These are phyloP conservation scores for Salpingoeca rosetta DNA, from an alignment of 78 protist genomes.

Conservation along the genomic window DNA sequence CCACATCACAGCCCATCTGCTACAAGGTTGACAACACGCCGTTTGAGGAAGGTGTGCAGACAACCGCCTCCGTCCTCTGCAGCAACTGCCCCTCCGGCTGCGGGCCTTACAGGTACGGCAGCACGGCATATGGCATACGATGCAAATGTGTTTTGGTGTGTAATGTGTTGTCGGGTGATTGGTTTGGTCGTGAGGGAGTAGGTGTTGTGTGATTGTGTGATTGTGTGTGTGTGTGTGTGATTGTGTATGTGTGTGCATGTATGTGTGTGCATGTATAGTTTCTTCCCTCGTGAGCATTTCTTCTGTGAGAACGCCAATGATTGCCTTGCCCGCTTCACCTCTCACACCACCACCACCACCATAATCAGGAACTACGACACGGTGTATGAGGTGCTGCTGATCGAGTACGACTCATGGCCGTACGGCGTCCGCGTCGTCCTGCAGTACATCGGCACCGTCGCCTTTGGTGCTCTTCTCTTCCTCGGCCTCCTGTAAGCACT, in stretches of 20 bases:
- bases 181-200: too few relatives aligned
- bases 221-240: background rate
- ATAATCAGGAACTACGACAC: background rate
- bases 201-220: background rate
- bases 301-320: background rate
- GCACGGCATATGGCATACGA: too few relatives aligned
- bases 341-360: background rate
- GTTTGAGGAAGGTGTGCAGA: too few relatives aligned
- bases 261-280: background rate
- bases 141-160: too few relatives aligned
- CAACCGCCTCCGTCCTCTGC: too few relatives aligned
- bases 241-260: background rate
- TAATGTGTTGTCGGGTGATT: too few relatives aligned
- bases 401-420: background rate
- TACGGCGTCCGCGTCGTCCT: background rate
- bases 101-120: too few relatives aligned
- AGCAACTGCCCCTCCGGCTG: too few relatives aligned
- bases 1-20: too few relatives aligned
- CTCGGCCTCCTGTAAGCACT: background rate
- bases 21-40: too few relatives aligned
- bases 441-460: background rate
- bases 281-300: background rate
- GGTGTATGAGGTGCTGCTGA: background rate
- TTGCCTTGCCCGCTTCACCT: background rate
- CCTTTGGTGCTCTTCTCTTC: background rate